These are phyloP conservation scores for Diutina sp. DNA, from an alignment of 1,139 yeast species.

Conservation along the genomic window DNA sequence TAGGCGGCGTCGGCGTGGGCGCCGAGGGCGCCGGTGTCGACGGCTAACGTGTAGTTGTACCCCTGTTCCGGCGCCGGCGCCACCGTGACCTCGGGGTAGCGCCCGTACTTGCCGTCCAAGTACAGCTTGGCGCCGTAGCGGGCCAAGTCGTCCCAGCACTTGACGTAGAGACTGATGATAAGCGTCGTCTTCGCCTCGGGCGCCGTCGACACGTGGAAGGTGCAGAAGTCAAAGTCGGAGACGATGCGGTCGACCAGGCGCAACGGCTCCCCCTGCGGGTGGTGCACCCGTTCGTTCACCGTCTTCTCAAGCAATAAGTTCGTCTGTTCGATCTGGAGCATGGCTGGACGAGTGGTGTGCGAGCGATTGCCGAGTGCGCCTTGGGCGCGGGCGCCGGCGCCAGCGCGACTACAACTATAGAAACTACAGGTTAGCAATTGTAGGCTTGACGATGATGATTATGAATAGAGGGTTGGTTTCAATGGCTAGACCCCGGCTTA, in stretches of 20 bases:
- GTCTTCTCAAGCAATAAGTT: slow-evolving; percentile 32
- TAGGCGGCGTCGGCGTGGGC: slow-evolving; percentile 25
- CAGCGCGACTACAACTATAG: no score
- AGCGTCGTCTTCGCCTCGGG: slow-evolving; percentile 49
- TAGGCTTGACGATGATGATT: no score
- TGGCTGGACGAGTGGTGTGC: slow-evolving; percentile 6
- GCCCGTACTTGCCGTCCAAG: slow-evolving; percentile 25
- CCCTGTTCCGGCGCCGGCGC: slow-evolving; percentile 49
- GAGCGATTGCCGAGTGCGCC: neutral
- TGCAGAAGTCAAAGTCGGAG: slow-evolving; percentile 92
- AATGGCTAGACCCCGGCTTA: no score
- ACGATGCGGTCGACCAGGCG: slow-evolving; percentile 77
- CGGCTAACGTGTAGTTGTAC: slow-evolving; percentile 65
- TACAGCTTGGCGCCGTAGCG: slow-evolving; percentile 61
- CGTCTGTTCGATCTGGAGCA: slow-evolving; percentile 34
- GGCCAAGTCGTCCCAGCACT: slow-evolving; percentile 63
- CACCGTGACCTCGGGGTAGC: slow-evolving; percentile 16
- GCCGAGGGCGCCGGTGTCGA: slow-evolving; percentile 41
- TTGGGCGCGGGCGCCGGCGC: neutral
- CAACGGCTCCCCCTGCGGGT: slow-evolving; percentile 16
- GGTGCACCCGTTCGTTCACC: slow-evolving; percentile 23
- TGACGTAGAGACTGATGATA: slow-evolving; percentile 57
- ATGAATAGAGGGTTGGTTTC: no score
- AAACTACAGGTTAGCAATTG: no score
- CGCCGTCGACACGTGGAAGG: slow-evolving; percentile 82